Evolutionary conservation across 1,139 yeast genomes (phyloP).

Genomic region (Blastobotrys buckinghamii): DNA sequence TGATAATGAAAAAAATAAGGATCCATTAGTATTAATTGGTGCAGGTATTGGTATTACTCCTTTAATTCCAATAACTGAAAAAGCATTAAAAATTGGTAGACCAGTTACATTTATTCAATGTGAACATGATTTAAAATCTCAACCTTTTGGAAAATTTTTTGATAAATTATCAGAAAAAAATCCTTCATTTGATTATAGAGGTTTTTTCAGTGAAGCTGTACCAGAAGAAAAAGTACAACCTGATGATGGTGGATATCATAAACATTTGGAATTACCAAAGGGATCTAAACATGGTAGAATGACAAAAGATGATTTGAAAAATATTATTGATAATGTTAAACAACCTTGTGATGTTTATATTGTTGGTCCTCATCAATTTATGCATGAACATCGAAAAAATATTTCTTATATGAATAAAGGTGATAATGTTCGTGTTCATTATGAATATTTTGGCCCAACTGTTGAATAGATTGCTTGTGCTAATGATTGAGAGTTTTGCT

Average conservation of each 20-base stretch:
- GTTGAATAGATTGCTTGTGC: constrained; percentile 1
- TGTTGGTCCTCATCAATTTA: constrained; percentile 23
- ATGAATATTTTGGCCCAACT: constrained; percentile 16
- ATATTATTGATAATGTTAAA: constrained; percentile 9
- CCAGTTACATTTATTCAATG: constrained; percentile 23
- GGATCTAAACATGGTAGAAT: constrained; percentile 15
- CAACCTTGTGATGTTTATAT: constrained; percentile 17
- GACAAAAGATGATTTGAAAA: constrained; percentile 17
- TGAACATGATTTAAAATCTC: constrained; percentile 17
- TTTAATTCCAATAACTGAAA: constrained; percentile 45
- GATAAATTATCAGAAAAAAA: constrained; percentile 14
- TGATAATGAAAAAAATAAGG: constrained; percentile 24
- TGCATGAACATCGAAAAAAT: constrained; percentile 15
- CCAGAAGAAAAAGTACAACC: constrained; percentile 7
- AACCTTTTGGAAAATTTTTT: constrained; percentile 21
- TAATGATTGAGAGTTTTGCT: too few relatives aligned
- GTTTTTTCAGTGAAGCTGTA: constrained; percentile 16
- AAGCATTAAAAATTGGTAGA: constrained; percentile 25
- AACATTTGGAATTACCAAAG: constrained; percentile 6
- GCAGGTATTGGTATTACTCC: constrained; percentile 74
- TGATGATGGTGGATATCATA: constrained; percentile 8
- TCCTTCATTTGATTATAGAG: constrained; percentile 17
- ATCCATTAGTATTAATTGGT: constrained; percentile 43
- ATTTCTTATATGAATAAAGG: constrained; percentile 4
- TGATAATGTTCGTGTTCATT: constrained; percentile 12